phyloP scores from a whole-genome alignment of 805 yeast species.

The Peterozyma xylosa region DNA sequence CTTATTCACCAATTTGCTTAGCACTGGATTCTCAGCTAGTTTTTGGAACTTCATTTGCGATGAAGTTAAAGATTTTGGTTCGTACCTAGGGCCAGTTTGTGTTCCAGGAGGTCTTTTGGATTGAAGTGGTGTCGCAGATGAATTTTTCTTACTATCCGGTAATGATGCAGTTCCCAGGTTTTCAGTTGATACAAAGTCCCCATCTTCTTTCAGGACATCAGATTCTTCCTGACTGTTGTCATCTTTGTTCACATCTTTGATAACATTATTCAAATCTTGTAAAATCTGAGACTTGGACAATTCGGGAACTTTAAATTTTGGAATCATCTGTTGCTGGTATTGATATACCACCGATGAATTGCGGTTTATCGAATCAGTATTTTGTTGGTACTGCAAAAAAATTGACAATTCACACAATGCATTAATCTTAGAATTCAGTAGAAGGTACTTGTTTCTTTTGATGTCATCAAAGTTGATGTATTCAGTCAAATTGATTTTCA shows the following conservation, averaged over 20 bases:
- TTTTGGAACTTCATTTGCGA: neutral
- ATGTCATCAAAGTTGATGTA: slow-evolving; percentile 50
- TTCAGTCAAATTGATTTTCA: slow-evolving; percentile 66
- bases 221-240: neutral
- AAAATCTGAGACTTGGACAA: slow-evolving; percentile 14
- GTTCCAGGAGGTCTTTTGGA: too few relatives aligned
- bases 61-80: neutral
- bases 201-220: neutral
- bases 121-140: neutral
- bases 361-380: slow-evolving; percentile 7
- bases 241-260: slow-evolving; percentile 8
- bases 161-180: neutral
- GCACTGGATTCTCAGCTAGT: slow-evolving; percentile 1
- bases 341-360: neutral
- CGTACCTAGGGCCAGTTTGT: too few relatives aligned
- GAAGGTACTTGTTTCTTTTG: slow-evolving; percentile 53
- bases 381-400: slow-evolving; percentile 12
- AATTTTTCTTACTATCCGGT: neutral
- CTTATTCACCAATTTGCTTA: slow-evolving; percentile 18
- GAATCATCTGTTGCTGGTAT: neutral
- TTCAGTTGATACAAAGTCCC: neutral
- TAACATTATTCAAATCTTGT: slow-evolving; percentile 16
- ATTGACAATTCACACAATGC: slow-evolving; percentile 63
- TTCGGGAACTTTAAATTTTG: slow-evolving; percentile 14
- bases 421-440: slow-evolving; percentile 76